A percentile compares a stretch with the other conserved stretches of the same genome.
Conservation (phyloP, 306 rosid genomes). For the Fagus sylvatica region DNA sequence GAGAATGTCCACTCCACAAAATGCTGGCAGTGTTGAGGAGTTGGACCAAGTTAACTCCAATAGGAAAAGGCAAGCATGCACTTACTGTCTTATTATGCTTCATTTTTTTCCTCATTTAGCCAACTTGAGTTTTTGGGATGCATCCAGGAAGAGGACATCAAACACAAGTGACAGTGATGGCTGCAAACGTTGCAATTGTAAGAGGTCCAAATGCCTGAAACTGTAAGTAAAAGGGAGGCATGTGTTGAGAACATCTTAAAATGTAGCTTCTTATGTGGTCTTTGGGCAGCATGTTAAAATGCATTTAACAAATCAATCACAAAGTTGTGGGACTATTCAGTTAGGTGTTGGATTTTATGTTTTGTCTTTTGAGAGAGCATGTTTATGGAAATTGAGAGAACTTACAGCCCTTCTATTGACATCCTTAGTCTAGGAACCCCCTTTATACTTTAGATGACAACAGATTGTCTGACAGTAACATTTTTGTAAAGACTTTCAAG, state of each 20-base stretch:
- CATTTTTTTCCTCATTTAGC: not conserved
- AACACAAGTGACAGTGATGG: not conserved
- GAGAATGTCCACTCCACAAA: conserved; percentile 3
- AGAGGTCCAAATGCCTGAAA: conserved; percentile 37
- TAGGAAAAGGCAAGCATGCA: conserved; percentile 20
- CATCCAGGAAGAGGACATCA: conserved; percentile 20
- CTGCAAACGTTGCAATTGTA: conserved; percentile 36
- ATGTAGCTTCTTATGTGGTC: not conserved
- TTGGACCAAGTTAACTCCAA: conserved; percentile 12
- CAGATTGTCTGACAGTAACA: not conserved
- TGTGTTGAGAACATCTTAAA: not conserved
- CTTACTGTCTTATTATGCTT: not conserved
- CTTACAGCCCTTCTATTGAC: too few relatives aligned
- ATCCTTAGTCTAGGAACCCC: not conserved
- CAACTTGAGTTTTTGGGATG: not conserved
- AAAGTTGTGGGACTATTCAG: not conserved
- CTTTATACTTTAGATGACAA: not conserved
- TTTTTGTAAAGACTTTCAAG: not conserved
- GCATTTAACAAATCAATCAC: not conserved
- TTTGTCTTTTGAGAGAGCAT: not conserved
- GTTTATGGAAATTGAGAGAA: too few relatives aligned
- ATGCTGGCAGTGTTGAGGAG: conserved; percentile 5
- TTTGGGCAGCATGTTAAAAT: not conserved
- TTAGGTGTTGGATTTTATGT: not conserved
- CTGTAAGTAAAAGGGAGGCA: conserved; percentile 33